Base-by-base conservation (phyloP, 2,329 filamentous ascomycete genomes). In the Colletotrichum magnum region DNA sequence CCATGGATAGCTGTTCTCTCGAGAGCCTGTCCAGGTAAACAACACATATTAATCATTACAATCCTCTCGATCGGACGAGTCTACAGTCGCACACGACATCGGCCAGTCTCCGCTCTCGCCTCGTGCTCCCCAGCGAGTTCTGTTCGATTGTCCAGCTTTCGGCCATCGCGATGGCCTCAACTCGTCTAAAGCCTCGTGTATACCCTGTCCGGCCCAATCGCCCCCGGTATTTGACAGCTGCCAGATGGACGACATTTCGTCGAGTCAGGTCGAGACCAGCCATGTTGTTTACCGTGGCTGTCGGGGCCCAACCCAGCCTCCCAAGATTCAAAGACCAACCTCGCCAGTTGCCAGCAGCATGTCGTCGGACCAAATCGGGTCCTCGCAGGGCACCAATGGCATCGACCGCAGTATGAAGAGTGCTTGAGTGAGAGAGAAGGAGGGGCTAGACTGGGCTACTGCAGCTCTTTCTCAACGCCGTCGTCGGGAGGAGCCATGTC, bases 401-500 rank as follows among this genome's bases (percentile, higher is more conserved):
- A 24, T 26, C 57, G 52, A 21, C 45, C 41, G 43, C 54, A 47
- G 26, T 48, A 39, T 53, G 24, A 36, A 64, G n/a, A 36, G 60
- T 68, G 13, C 26, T 58, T 9, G 32, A 36, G 10, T 36, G 7
- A 3, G 32, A 36, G 32, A 36, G 32, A 36, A 9, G 41, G 13
- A 5, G 36, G 60, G 52, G 39, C 47, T 53, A 68, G 66, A 50
- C 61, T 50, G 61, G 50, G 45, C 66, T 69, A 47, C 66, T 69
- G 66, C 66, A 69, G 12, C 56, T 61, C 56, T 32, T 56, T 56
- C 51, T 36, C 32, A 36, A 65, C 66, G 59, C 67, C 28, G 57
- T 61, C 45, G 43, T 61, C 67, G 67, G 67, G 67, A 69, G 62
- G 62, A 69, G 67, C 67, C 67, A 67, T 69, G 50, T 24, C 21